Evolutionary conservation across 2,329 filamentous ascomycete genomes (phyloP).

Genomic region (Epichloe amarillans): DNA sequence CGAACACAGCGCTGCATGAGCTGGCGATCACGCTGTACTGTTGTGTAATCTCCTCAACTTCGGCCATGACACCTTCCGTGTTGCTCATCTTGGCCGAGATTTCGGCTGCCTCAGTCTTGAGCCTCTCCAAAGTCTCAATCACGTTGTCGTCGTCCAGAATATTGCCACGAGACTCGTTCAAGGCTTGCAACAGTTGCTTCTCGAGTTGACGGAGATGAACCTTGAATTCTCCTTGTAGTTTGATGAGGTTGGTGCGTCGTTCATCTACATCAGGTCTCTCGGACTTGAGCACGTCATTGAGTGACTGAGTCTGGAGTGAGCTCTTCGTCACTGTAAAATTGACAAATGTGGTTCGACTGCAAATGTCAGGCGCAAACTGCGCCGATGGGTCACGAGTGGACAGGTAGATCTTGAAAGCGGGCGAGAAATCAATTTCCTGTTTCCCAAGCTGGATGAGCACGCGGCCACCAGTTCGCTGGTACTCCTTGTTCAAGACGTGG

Average conservation of each 20-base stretch:
- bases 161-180: conserved; percentile 95
- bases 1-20: conserved; percentile 94
- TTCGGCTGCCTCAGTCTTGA: conserved; percentile 94
- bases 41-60: conserved; percentile 89
- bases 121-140: conserved; percentile 90
- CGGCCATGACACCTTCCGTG: conserved; percentile 94
- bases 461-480: conserved; percentile 95
- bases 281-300: conserved; percentile 94
- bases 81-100: conserved; percentile 94
- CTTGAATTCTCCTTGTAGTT: conserved; percentile 97
- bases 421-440: conserved; percentile 98
- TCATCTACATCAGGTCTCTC: conserved; percentile 96
- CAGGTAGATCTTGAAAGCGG: conserved; percentile 86
- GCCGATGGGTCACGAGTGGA: conserved; percentile 94
- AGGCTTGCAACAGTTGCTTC: conserved; percentile 81
- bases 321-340: conserved; percentile 99
- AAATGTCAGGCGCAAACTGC: conserved; percentile 89
- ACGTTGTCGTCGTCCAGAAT: conserved; percentile 97
- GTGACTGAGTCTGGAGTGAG: conserved; percentile 93
- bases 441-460: conserved; percentile 96
- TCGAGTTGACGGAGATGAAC: conserved; percentile 93
- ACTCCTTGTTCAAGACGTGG: conserved; percentile 98
- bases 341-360: conserved; percentile 96
- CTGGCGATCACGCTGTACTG: conserved; percentile 88
- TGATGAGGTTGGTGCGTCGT: conserved; percentile 91